A percentile compares a stretch with the other conserved stretches of the same genome.
Evolutionary conservation across 106 monocot genomes (phyloP).

Genomic region (Phalaenopsis equestris): DNA sequence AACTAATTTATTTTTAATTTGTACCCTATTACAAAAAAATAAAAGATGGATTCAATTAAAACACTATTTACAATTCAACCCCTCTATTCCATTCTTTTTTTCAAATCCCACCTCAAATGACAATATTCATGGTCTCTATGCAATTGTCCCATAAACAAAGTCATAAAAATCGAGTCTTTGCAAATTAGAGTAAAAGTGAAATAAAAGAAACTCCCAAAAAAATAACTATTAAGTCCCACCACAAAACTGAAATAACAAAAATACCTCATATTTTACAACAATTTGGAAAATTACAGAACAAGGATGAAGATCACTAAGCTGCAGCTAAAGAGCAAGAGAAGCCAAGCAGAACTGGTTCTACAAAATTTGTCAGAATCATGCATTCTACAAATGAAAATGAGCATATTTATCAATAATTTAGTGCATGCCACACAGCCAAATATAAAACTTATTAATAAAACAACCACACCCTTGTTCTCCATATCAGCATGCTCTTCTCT

Average conservation of each 20-base stretch:
- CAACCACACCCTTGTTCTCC: constrained; percentile 56
- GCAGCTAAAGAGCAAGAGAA: constrained; percentile 70
- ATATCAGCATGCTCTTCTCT: constrained; percentile 41
- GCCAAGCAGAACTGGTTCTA: constrained; percentile 51
- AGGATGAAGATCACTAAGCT: constrained; percentile 57
- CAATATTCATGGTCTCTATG: too few species aligned
- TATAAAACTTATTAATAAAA: constrained; percentile 65
- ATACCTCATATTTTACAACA: not conserved
- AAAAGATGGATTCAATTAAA: too few species aligned
- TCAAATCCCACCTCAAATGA: too few species aligned
- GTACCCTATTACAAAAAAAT: too few species aligned
- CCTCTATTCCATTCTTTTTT: too few species aligned
- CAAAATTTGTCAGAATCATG: constrained; percentile 36
- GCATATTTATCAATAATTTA: constrained; percentile 35
- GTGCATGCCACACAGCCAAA: constrained; percentile 58
- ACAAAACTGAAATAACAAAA: not conserved
- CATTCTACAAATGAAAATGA: constrained; percentile 36
- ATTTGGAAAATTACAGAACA: constrained; percentile 29
- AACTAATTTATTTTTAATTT: too few species aligned
- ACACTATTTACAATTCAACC: too few species aligned
- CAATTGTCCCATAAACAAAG: too few species aligned
- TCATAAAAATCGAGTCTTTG: too few species aligned
- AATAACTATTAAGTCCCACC: too few species aligned
- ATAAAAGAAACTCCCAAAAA: too few species aligned
- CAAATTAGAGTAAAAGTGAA: too few species aligned